These are phyloP conservation scores for Wallacemonas rigidus DNA, from an alignment of 208 protist species.

Conservation along the genomic window DNA sequence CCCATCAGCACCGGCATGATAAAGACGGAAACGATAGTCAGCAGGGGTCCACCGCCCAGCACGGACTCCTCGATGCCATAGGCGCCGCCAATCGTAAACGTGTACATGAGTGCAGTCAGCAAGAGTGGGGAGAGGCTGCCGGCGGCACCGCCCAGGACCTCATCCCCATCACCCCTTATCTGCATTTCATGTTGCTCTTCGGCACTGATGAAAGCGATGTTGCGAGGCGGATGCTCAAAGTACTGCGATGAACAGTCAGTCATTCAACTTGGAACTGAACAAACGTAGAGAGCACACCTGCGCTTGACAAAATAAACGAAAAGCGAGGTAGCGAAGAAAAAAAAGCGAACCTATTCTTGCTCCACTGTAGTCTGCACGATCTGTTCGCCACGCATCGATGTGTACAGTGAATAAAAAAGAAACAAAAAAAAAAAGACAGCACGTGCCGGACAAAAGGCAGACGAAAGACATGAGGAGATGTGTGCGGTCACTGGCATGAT, in stretches of 20 bases:
- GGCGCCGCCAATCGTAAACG: constrained; percentile 72
- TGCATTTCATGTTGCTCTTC: constrained; percentile 13
- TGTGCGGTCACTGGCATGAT: no score
- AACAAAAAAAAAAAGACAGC: no score
- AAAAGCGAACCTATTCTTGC: not conserved
- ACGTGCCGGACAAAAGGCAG: no score
- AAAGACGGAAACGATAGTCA: constrained; percentile 65
- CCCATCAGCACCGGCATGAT: constrained; percentile 79
- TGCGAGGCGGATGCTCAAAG: constrained; percentile 74
- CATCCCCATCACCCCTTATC: not conserved
- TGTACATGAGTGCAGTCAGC: constrained; percentile 83
- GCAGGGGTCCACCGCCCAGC: constrained; percentile 64
- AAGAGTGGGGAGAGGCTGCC: constrained; percentile 54
- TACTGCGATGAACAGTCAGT: constrained; percentile 32
- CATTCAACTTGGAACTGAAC: not conserved
- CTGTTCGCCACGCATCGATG: no score
- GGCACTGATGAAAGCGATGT: constrained; percentile 20
- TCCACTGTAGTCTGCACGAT: not conserved
- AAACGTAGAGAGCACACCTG: not conserved
- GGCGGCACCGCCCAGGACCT: not conserved
- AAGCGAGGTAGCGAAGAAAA: constrained; percentile 15
- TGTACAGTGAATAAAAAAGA: no score
- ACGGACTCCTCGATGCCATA: constrained; percentile 88
- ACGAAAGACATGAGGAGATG: no score
- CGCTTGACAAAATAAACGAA: constrained; percentile 18